Evolutionary conservation across 495 filamentous ascomycete genomes (phyloP), one percentile per base, ranked within the genome.

Genomic region (Annulohypoxylon bovei): DNA sequence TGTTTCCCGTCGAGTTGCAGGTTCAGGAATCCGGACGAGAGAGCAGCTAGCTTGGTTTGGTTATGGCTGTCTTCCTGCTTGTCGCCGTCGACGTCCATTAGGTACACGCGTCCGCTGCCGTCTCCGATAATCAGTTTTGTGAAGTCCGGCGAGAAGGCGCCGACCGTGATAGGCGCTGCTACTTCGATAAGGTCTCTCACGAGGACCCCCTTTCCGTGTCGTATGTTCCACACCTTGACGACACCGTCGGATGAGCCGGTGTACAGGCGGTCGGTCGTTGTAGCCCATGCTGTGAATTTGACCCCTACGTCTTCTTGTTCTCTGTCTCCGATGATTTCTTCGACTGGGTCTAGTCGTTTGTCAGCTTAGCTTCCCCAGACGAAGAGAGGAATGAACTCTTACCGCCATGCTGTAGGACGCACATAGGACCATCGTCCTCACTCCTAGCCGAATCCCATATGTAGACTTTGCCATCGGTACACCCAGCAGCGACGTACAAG

Each of bases 211-310:
- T 83, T 83, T 1, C 68, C 66, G 1, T 80, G 77, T 18, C 81
- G 80, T 20, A 96, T 83, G 74, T 98, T 88, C 95, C 95, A 99
- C 18, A 88, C 85, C 60, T 93, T 97, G 6, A 99, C 83, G 0
- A 91, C 82, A 1, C 95, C 95, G 74, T 99, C 95, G 0, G 93
- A 95, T 2, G 90, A 90, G 2, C 94, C 95, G n/a, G 92, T 97
- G 72, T 94, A 97, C 47, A 98, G 87, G 0, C 91, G 83, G 53
- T 91, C 88, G 4, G 84, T 79, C 0, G 84, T 85, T 2, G 84
- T 82, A 1, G 91, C 94, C 95, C 95, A 99, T 0, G 91, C 80
- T 1, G 88, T 88, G 66, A 95, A 90, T 35, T 91, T 90, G 4
- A 97, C 89, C 0, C 95, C 95, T 0, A 90, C 89, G 74, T 98